phyloP scores from a whole-genome alignment of 495 filamentous ascomycete species.

The Filosporella fistucella region DNA sequence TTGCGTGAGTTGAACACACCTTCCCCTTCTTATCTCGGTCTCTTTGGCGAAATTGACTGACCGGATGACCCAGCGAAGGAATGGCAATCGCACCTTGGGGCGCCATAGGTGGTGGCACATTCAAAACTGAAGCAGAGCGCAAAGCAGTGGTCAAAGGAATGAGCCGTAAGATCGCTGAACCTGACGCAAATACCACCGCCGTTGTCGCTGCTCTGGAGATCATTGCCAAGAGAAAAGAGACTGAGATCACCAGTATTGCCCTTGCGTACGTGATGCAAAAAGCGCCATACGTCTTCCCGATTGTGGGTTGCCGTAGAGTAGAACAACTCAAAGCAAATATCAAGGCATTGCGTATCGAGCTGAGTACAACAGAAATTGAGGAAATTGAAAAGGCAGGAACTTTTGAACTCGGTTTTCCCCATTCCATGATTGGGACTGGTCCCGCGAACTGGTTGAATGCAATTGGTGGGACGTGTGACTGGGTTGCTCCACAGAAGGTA shows the following conservation, averaged over 20 bases:
- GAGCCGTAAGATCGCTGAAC: slow-evolving; percentile 20
- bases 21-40: background rate
- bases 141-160: slow-evolving; percentile 8
- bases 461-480: background rate
- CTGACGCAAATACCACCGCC: slow-evolving; percentile 31
- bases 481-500: background rate
- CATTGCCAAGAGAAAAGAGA: slow-evolving; percentile 47
- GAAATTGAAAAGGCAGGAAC: slow-evolving; percentile 56
- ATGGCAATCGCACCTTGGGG: slow-evolving; percentile 65
- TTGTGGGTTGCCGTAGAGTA: slow-evolving; percentile 56
- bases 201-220: slow-evolving; percentile 48
- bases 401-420: slow-evolving; percentile 60
- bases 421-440: background rate
- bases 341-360: slow-evolving; percentile 50
- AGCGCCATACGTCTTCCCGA: slow-evolving; percentile 68
- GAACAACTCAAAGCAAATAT: slow-evolving; percentile 62
- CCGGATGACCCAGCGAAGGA: slow-evolving; percentile 39
- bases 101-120: slow-evolving; percentile 53
- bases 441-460: background rate
- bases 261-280: slow-evolving; percentile 71
- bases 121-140: slow-evolving; percentile 45
- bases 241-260: slow-evolving; percentile 51
- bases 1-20: background rate
- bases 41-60: background rate
- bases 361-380: slow-evolving; percentile 55